Conservation (phyloP, 305 asterid genomes). For the Withania somnifera region DNA sequence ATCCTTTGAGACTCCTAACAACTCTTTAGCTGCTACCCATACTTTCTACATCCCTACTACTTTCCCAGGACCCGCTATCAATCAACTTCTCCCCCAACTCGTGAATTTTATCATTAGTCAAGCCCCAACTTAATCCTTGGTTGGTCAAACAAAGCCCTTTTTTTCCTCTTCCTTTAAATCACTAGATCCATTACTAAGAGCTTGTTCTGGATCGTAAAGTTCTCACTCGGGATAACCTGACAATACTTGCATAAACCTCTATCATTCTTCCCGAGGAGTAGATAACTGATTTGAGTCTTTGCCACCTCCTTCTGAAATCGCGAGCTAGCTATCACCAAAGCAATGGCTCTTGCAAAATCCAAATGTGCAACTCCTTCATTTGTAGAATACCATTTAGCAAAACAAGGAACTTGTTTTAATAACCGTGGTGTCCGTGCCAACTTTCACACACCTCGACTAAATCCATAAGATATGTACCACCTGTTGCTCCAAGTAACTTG, state of each 20-base stretch:
- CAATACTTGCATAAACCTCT: neutral
- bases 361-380: neutral
- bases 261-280: neutral
- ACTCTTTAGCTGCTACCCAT: neutral
- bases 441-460: too few relatives aligned
- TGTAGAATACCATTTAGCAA: neutral
- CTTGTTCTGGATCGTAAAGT: neutral
- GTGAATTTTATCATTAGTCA: neutral
- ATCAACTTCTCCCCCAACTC: neutral
- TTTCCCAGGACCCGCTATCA: neutral
- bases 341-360: neutral
- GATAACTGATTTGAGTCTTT: neutral
- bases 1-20: neutral
- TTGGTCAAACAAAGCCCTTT: neutral
- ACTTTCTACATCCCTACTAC: neutral
- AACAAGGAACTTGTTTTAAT: neutral
- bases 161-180: neutral
- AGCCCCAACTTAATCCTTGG: neutral
- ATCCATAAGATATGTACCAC: too few relatives aligned
- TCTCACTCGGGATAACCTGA: neutral
- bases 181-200: neutral
- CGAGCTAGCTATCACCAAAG: neutral
- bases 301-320: neutral
- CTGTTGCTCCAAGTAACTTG: too few relatives aligned
- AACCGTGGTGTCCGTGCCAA: too few relatives aligned